A percentile compares a stretch with the other conserved stretches of the same genome.
phyloP scores from a whole-genome alignment of 257 asterid genomes.

The Cordia subcordata region DNA sequence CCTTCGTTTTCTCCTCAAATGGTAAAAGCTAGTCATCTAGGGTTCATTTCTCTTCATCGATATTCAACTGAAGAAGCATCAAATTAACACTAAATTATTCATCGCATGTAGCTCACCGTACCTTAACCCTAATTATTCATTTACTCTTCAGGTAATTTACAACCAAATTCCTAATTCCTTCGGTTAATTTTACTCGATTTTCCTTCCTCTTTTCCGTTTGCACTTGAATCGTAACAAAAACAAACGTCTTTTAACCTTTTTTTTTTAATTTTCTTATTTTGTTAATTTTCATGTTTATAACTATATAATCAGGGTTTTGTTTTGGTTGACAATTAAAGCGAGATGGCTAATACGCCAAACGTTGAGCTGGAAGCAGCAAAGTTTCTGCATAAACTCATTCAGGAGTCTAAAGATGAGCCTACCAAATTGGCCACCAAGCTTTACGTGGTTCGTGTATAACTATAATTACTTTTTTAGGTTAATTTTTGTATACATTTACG shows the following conservation, averaged over 20 bases:
- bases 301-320: not conserved
- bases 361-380: constrained; percentile 99
- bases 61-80: not conserved
- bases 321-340: constrained; percentile 19
- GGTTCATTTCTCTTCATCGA: not conserved
- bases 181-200: not conserved
- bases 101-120: not conserved
- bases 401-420: constrained; percentile 97
- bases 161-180: not conserved
- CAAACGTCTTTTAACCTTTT: not conserved
- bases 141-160: not conserved
- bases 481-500: constrained; percentile 8
- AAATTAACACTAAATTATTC: not conserved
- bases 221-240: not conserved
- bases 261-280: constrained; percentile 3
- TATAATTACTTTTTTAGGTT: not conserved
- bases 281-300: constrained; percentile 4
- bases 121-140: not conserved
- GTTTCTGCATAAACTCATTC: constrained; percentile 93
- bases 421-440: constrained; percentile 95
- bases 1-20: not conserved
- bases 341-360: constrained; percentile 75
- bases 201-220: not conserved
- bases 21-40: not conserved
- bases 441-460: constrained; percentile 60